Evolutionary conservation across 768 basidiomycete genomes (phyloP).

Genomic region (Lactarius quietus): DNA sequence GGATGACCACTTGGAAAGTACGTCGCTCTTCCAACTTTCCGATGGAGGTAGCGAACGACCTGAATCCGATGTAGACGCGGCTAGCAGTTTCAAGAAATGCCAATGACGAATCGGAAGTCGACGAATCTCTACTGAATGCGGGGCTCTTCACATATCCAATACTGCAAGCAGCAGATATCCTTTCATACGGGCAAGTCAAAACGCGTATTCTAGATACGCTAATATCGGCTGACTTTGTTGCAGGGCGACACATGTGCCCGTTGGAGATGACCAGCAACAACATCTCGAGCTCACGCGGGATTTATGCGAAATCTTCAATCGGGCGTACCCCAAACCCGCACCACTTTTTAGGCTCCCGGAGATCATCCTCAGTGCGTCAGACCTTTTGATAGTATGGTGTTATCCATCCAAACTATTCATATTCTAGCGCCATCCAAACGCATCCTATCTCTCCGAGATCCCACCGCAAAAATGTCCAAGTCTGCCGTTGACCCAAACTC

Average conservation of each 20-base stretch:
- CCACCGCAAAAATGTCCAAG: conserved; percentile 92
- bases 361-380: conserved; percentile 65
- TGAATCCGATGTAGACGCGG: conserved; percentile 53
- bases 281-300: conserved; percentile 89
- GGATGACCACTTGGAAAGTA: conserved; percentile 99
- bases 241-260: conserved; percentile 90
- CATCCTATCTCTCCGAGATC: conserved; percentile 82
- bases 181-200: conserved; percentile 69
- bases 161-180: conserved; percentile 89
- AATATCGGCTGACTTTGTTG: neutral
- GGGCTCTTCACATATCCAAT: conserved; percentile 93
- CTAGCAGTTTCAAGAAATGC: conserved; percentile 72
- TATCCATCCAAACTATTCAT: neutral
- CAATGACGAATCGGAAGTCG: conserved; percentile 68
- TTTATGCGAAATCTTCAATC: conserved; percentile 80
- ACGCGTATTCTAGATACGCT: neutral
- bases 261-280: conserved; percentile 95
- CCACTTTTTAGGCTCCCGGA: conserved; percentile 70
- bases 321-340: conserved; percentile 45
- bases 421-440: conserved; percentile 70
- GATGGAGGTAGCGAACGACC: neutral
- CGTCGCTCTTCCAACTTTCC: conserved; percentile 23
- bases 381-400: too few species aligned
- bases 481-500: conserved; percentile 76
- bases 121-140: conserved; percentile 76